These are phyloP conservation scores for Globisporangium cystogenes DNA, from an alignment of 352 stramenopile genomes.

Conservation along the genomic window DNA sequence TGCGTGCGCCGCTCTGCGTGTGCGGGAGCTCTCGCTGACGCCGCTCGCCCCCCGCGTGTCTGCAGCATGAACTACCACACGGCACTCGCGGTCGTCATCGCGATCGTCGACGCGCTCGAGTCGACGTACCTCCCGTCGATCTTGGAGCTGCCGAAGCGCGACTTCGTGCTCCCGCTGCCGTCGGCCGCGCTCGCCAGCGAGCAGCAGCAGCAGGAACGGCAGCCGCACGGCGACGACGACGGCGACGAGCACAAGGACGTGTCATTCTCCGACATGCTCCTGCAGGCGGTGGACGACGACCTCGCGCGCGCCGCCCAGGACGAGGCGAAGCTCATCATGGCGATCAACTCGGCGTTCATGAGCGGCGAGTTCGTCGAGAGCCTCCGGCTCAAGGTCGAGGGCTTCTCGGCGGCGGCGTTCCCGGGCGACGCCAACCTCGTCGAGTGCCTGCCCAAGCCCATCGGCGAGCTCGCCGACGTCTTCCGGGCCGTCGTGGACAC, in stretches of 20 bases:
- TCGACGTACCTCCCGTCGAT: slow-evolving; percentile 77
- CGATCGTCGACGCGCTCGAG: slow-evolving; percentile 77
- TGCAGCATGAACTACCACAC: slow-evolving; percentile 79
- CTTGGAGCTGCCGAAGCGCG: slow-evolving; percentile 50
- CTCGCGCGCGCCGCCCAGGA: slow-evolving; percentile 51
- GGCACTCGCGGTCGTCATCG: slow-evolving; percentile 72
- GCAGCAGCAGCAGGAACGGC: background rate
- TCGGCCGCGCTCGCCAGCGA: background rate
- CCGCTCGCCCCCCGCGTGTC: background rate
- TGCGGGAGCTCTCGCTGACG: background rate
- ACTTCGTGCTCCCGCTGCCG: slow-evolving; percentile 49
- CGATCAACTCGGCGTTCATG: slow-evolving; percentile 83
- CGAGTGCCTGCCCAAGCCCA: slow-evolving; percentile 68
- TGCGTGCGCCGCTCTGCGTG: no score
- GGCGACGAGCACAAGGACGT: slow-evolving; percentile 21
- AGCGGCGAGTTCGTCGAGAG: slow-evolving; percentile 67
- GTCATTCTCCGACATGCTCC: slow-evolving; percentile 76
- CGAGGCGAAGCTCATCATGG: slow-evolving; percentile 81
- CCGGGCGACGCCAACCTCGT: slow-evolving; percentile 48
- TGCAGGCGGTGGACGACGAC: slow-evolving; percentile 77
- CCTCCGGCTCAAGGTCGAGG: slow-evolving; percentile 54
- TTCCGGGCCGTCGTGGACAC: slow-evolving; percentile 72
- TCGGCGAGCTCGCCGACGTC: slow-evolving; percentile 59
- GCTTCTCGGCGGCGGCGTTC: slow-evolving; percentile 41
- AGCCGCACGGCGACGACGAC: slow-evolving; percentile 13